Conservation (phyloP, 176 grass and related monocot genomes). For the Pharus latifolius region DNA sequence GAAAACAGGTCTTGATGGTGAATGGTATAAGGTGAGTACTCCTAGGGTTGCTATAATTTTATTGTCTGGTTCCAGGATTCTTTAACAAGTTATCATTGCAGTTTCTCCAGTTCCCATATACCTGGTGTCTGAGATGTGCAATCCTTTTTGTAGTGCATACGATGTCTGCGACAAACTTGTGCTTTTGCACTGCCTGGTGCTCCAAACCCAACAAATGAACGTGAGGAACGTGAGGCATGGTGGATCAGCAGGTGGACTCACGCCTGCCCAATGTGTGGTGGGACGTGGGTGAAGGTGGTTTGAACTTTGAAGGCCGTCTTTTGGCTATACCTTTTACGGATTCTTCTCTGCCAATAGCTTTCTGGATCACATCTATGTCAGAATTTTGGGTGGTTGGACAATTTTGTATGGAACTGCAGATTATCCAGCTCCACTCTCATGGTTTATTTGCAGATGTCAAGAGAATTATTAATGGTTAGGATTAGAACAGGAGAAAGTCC, state of each 20-base stretch:
- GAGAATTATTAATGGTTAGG: too few species aligned
- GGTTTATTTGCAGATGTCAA: not conserved
- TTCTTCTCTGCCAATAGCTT: not conserved
- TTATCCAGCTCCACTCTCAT: not conserved
- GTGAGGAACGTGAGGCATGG: constrained; percentile 79
- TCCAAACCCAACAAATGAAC: constrained; percentile 42
- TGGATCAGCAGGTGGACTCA: constrained; percentile 88
- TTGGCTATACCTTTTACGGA: not conserved
- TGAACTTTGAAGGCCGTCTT: constrained; percentile 46
- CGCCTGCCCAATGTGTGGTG: constrained; percentile 94
- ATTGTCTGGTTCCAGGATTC: not conserved
- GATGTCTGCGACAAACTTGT: constrained; percentile 90
- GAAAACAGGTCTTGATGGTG: constrained; percentile 87
- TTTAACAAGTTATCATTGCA: not conserved
- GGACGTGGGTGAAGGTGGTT: constrained; percentile 92
- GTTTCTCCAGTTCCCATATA: not conserved
- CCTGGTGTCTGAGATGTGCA: not conserved
- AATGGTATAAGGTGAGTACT: constrained; percentile 87
- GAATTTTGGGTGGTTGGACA: not conserved
- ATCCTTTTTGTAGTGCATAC: constrained; percentile 58
- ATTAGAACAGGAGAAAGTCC: too few species aligned
- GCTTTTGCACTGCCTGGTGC: constrained; percentile 67
- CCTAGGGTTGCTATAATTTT: not conserved
- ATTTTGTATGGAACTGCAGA: not conserved
- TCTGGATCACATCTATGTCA: not conserved